These are phyloP conservation scores for Colletotrichum sp. DNA, from an alignment of 2,329 filamentous ascomycete species.

Conservation along the genomic window DNA sequence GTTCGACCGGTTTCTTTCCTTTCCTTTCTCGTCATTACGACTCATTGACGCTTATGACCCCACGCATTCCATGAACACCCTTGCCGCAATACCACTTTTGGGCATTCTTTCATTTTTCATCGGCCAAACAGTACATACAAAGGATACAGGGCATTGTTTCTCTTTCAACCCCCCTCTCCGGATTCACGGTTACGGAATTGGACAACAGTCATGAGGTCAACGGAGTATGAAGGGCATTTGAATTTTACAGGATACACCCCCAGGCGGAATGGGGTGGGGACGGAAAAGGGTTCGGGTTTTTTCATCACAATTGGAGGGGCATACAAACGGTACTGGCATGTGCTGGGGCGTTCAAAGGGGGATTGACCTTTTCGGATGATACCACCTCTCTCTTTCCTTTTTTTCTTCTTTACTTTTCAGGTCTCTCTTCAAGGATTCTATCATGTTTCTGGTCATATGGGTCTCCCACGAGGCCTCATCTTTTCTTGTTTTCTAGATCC, in stretches of 20 bases:
- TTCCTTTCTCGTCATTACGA: not conserved
- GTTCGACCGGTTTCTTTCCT: not conserved
- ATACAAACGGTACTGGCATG: conserved; percentile 17
- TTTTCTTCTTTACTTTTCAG: conserved; percentile 1
- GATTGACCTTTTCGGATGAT: conserved; percentile 15
- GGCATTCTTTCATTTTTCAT: not conserved
- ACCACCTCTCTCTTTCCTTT: conserved; percentile 14
- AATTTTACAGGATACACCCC: not conserved
- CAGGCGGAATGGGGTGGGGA: not conserved
- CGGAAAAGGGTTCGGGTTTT: not conserved
- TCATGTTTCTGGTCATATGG: not conserved
- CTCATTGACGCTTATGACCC: not conserved
- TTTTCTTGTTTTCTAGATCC: not conserved
- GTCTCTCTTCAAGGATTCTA: not conserved
- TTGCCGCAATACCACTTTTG: not conserved
- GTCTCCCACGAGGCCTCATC: not conserved
- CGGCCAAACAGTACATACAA: conserved; percentile 11
- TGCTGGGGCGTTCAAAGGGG: conserved; percentile 13
- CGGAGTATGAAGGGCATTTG: conserved; percentile 3
- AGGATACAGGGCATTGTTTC: conserved; percentile 5
- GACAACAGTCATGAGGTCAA: conserved; percentile 9
- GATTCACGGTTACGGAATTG: conserved; percentile 16
- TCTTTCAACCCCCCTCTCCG: conserved; percentile 1
- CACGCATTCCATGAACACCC: not conserved
- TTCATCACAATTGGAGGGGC: not conserved